A percentile compares a stretch with the other conserved stretches of the same genome.
Conservation (phyloP, 2,329 filamentous ascomycete genomes). For the Apiospora koreana region DNA sequence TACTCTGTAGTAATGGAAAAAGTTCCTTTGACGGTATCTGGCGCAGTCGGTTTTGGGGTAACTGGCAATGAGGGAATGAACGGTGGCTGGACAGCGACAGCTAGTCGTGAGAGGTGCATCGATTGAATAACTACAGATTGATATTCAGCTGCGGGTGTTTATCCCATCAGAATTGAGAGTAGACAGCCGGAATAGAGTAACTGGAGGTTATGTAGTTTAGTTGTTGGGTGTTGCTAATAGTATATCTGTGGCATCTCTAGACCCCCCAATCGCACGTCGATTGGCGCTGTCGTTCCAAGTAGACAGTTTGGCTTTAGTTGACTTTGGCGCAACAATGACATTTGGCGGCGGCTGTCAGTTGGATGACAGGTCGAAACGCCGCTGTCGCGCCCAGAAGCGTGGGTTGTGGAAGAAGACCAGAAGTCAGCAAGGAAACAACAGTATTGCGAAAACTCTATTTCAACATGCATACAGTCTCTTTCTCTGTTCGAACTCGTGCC, state of each 20-base stretch:
- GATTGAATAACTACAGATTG: too few species aligned
- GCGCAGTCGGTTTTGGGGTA: neutral
- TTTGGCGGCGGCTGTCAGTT: neutral
- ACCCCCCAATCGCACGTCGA: neutral
- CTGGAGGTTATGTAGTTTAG: too few species aligned
- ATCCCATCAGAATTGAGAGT: too few species aligned
- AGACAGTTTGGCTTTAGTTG: neutral
- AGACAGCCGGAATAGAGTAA: neutral
- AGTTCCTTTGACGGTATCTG: neutral
- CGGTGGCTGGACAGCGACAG: too few species aligned
- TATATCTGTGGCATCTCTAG: neutral
- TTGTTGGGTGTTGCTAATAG: neutral
- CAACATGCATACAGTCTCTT: too few species aligned
- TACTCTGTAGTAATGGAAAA: neutral
- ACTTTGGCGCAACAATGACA: neutral
- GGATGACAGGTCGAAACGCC: neutral
- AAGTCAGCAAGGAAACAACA: neutral
- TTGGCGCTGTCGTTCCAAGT: neutral
- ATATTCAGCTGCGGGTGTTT: too few species aligned
- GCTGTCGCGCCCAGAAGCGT: neutral
- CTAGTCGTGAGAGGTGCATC: too few species aligned
- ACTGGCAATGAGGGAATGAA: neutral
- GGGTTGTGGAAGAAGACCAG: neutral
- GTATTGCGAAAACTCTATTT: neutral
- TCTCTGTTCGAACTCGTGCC: neutral